A percentile compares a stretch with the other conserved stretches of the same genome.
phyloP scores from a whole-genome alignment of 2,329 filamentous ascomycete genomes.

The Aspergillus calidoustus region DNA sequence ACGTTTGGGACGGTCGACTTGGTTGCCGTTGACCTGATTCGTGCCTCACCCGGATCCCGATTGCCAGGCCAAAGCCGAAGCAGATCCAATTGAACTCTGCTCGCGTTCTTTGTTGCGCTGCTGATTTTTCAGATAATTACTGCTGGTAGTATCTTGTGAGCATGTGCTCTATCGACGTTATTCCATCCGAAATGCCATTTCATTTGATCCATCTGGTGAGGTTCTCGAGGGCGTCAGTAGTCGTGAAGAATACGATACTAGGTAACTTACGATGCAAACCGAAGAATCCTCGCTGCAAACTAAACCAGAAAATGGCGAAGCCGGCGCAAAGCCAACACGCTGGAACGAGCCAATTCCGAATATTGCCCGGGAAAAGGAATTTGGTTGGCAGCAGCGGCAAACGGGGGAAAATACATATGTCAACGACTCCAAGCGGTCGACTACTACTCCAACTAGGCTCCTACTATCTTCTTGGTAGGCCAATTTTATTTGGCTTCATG shows the following conservation, averaged over 20 bases:
- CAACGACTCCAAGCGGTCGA: constrained; percentile 21
- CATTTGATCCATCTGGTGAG: background rate
- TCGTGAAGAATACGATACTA: constrained; percentile 1
- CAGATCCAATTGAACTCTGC: constrained; percentile 13
- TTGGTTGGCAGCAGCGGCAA: constrained; percentile 31
- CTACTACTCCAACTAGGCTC: background rate
- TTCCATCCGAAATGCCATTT: background rate
- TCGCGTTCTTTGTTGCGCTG: background rate
- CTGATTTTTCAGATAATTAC: background rate
- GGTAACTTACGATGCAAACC: constrained; percentile 7
- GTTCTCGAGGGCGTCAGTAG: constrained; percentile 1
- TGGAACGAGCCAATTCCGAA: constrained; percentile 28
- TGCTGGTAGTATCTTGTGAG: background rate
- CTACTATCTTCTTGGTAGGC: constrained; percentile 16
- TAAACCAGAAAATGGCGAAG: constrained; percentile 24
- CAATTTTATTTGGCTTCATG: constrained; percentile 8
- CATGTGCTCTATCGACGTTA: background rate
- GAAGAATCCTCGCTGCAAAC: constrained; percentile 15
- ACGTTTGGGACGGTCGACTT: constrained; percentile 22
- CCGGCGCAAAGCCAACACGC: constrained; percentile 18
- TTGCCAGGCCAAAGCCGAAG: constrained; percentile 22
- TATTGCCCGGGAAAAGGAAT: constrained; percentile 25
- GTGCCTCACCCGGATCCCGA: constrained; percentile 27
- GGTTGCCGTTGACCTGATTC: constrained; percentile 29
- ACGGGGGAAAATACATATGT: constrained; percentile 24